Percentiles rank a stretch among this genome's conserved stretches.
phyloP scores from a whole-genome alignment of 352 stramenopile species.

The Plasmopara muralis region DNA sequence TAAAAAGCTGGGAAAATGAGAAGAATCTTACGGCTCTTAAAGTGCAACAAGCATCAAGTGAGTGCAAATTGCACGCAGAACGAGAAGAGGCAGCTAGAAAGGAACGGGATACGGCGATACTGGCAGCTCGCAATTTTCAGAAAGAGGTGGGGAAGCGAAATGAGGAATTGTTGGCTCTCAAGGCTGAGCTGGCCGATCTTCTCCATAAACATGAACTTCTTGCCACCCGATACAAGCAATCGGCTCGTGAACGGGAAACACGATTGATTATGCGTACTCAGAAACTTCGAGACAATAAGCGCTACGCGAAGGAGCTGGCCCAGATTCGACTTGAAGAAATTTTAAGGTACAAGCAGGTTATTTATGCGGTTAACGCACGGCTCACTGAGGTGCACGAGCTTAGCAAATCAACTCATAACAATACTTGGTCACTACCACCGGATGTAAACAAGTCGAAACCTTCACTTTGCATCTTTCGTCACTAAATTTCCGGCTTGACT shows the following conservation, averaged over 20 bases:
- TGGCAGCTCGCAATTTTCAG: conserved; percentile 25
- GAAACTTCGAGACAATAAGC: no score
- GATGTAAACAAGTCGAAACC: conserved; percentile 26
- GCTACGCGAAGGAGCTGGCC: no score
- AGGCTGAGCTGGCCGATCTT: conserved; percentile 39
- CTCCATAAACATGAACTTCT: no score
- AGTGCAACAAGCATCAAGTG: conserved; percentile 36
- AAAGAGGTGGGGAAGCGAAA: conserved; percentile 31
- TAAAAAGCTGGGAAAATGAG: conserved; percentile 28
- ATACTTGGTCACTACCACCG: conserved; percentile 22
- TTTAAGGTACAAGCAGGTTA: no score
- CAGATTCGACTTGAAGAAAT: no score
- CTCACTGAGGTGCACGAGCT: no score
- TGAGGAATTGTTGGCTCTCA: conserved; percentile 46
- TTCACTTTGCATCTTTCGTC: conserved; percentile 62
- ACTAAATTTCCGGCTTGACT: conserved; percentile 33
- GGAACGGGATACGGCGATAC: conserved; percentile 20
- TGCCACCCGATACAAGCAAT: no score
- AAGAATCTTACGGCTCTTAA: conserved; percentile 29
- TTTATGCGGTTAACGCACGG: no score
- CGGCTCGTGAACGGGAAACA: no score
- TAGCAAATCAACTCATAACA: conserved; percentile 18
- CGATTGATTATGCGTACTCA: no score
- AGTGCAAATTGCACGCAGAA: conserved; percentile 37
- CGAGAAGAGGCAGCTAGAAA: conserved; percentile 37